Conservation (phyloP, 495 filamentous ascomycete species). For the Pseudoneurospora amorphoporcata region DNA sequence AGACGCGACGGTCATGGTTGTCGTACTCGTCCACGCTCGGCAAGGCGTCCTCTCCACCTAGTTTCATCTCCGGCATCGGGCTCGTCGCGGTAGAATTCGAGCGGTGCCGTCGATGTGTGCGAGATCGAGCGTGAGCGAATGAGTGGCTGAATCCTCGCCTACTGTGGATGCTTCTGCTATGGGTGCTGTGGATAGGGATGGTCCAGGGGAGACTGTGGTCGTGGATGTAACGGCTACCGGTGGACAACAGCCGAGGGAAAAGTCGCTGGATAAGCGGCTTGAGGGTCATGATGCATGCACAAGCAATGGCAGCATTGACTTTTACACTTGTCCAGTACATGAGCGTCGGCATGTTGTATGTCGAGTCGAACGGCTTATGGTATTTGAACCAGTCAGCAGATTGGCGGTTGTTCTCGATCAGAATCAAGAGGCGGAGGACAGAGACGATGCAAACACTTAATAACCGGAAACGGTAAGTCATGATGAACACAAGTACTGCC, state of each 20-base stretch:
- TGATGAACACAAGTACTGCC: background rate
- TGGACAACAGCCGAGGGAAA: constrained; percentile 14
- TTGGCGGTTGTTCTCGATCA: constrained; percentile 8
- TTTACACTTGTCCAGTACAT: constrained; percentile 21
- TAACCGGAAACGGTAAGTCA: background rate
- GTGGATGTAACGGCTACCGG: background rate
- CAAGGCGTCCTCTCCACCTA: background rate
- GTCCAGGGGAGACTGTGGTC: constrained; percentile 18
- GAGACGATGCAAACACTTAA: constrained; percentile 21
- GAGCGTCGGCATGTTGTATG: constrained; percentile 17
- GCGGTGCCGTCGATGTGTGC: background rate
- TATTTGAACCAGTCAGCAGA: background rate
- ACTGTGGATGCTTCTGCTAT: background rate
- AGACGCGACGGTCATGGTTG: background rate
- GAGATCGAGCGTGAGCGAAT: background rate
- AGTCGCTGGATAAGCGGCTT: constrained; percentile 19
- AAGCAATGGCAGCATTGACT: constrained; percentile 19
- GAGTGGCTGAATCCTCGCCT: constrained; percentile 4
- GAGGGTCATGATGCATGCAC: constrained; percentile 23
- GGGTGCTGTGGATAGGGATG: constrained; percentile 6
- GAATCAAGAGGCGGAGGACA: constrained; percentile 13
- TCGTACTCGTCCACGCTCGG: background rate
- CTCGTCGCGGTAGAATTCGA: background rate
- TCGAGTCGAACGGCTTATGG: constrained; percentile 6
- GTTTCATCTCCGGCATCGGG: background rate